Evolutionary conservation across 2,329 filamentous ascomycete genomes (phyloP).

Genomic region (Fusarium agapanthi): DNA sequence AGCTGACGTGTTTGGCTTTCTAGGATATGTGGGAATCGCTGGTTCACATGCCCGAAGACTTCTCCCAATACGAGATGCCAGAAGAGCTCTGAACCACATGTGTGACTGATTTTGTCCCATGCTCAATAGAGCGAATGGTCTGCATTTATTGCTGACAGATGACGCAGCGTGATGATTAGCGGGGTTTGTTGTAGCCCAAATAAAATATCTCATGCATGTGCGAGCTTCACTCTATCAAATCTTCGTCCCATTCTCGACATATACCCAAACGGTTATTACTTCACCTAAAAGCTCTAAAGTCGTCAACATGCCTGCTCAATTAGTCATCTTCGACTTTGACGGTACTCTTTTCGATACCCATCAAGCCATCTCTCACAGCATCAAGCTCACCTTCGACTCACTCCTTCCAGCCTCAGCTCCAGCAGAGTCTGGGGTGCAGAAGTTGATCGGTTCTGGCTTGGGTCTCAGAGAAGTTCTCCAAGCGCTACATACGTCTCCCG

Average conservation of each 20-base stretch:
- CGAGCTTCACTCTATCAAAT: not conserved
- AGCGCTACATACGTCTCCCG: not conserved
- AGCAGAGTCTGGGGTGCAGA: not conserved
- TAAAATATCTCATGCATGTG: not conserved
- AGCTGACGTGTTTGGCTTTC: not conserved
- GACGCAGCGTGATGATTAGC: not conserved
- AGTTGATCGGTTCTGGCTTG: not conserved
- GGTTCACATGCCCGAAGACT: constrained; percentile 19
- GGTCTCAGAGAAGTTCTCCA: not conserved
- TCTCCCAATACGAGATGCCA: constrained; percentile 9
- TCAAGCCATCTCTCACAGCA: constrained; percentile 8
- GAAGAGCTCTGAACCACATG: not conserved
- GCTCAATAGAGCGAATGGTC: not conserved
- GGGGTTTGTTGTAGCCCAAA: not conserved
- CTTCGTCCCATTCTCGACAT: not conserved
- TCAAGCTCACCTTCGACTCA: not conserved
- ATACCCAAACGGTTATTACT: accelerated
- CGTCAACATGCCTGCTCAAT: not conserved
- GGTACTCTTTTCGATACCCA: constrained; percentile 12
- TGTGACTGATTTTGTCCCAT: too few species aligned
- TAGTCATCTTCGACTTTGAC: constrained; percentile 12
- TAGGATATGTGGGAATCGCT: constrained; percentile 28
- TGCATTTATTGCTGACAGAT: not conserved
- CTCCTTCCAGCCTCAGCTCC: not conserved
- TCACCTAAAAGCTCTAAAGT: accelerated